phyloP scores from a whole-genome alignment of 1,284 basidiomycete species.

The Pseudozyma thailandica region DNA sequence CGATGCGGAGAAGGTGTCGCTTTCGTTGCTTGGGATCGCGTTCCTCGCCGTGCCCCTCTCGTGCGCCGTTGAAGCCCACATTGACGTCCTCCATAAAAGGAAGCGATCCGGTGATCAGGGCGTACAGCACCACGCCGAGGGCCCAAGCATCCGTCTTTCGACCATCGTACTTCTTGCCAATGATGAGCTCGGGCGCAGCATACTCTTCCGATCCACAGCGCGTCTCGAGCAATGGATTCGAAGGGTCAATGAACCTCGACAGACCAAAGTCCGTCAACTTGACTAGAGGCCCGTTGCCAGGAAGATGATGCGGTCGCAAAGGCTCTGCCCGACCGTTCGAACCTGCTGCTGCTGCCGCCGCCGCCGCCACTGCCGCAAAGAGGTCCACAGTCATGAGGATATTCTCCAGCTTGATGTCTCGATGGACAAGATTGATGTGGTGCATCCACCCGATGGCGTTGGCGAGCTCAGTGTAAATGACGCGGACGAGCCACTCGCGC shows the following conservation, averaged over 20 bases:
- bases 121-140: constrained; percentile 83
- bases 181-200: constrained; percentile 88
- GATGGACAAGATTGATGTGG: constrained; percentile 83
- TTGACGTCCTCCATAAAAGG: constrained; percentile 69
- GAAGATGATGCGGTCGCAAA: constrained; percentile 60
- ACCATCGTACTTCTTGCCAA: constrained; percentile 81
- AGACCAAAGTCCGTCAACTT: constrained; percentile 92
- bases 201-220: constrained; percentile 91
- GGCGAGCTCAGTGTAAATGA: constrained; percentile 83
- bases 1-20: constrained; percentile 64
- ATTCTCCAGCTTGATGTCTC: constrained; percentile 91
- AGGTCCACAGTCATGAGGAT: constrained; percentile 60
- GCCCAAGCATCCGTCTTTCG: constrained; percentile 90
- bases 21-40: constrained; percentile 57
- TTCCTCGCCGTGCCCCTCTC: constrained; percentile 45
- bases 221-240: constrained; percentile 79
- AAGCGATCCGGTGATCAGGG: constrained; percentile 75
- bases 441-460: constrained; percentile 91
- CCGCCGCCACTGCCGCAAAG: constrained; percentile 22
- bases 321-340: no score
- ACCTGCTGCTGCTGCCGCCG: constrained; percentile 2
- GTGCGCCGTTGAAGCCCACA: constrained; percentile 33
- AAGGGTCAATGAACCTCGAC: constrained; percentile 82
- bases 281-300: constrained; percentile 74
- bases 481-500: constrained; percentile 75